Base-by-base conservation (phyloP, 768 basidiomycete genomes). In the Pleurotus eryngii region DNA sequence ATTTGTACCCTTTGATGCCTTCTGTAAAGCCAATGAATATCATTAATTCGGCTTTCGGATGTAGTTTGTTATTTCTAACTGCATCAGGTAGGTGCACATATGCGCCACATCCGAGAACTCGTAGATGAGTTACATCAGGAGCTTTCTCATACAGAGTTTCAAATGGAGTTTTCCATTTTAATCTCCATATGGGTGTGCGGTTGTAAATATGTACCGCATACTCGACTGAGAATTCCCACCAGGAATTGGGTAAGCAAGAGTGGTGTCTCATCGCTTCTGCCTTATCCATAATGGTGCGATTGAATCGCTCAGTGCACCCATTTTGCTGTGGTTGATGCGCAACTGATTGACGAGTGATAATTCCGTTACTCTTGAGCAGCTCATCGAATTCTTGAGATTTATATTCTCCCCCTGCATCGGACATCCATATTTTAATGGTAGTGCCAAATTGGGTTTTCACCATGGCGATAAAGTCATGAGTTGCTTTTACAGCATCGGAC, bases 271-370 rank as follows among this genome's bases (percentile, higher is more conserved):
- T 71, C 0, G 66, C 56, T 0, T 54, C 8, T 0, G 47, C 61
- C 2, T 69, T 30, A 35, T 70, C 61, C 0, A 64, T 18, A 0
- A 70, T 27, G 0, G 65, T 73, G 17, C 57, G 15, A 49, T 74
- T 74, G 9, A 61, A 60, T 1, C 64, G 42, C 35, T 76, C 71
- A 0, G 70, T 73, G 1, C 70, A 37, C 1, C 72, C 64, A 46
- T 72, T 72, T 26, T 72, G 68, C 4, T 59, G 24, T 0, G 68
- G 67, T 3, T 63, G 62, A 9, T 69, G 62, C 0, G 64, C 64
- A 1, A 57, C 60, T 0, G 67, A 68, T 0, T 48, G 57, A 8
- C 70, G 63, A 0, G 62, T 14, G 7, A 64, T 47, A 11, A 72
- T 69, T 0, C 70, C 68, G 9, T 57, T 27, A 5, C 20, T 2